Conservation (phyloP, 257 asterid genomes). For the Plectranthus barbatus region DNA sequence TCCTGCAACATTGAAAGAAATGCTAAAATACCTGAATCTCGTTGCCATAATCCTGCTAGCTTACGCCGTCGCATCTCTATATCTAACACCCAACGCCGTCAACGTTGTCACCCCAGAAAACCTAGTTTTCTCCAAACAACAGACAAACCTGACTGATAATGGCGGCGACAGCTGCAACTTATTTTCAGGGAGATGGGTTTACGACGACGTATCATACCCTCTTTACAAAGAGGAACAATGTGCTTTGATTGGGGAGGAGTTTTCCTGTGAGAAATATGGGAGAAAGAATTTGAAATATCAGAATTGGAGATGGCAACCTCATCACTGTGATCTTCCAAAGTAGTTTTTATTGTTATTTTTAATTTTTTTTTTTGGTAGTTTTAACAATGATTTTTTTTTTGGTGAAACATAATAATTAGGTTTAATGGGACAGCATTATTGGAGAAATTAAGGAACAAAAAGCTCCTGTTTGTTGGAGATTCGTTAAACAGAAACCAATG, state of each 20-base stretch:
- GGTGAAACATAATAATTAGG: neutral
- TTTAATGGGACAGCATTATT: constrained; percentile 36
- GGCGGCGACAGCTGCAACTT: too few species aligned
- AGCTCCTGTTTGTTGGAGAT: constrained; percentile 56
- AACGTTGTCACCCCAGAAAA: neutral
- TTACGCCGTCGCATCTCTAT: neutral
- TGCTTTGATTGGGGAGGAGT: constrained; percentile 22
- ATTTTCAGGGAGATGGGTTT: too few species aligned
- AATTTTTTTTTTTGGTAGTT: neutral
- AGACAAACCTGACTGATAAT: neutral
- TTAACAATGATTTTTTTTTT: too few species aligned
- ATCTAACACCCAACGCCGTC: neutral
- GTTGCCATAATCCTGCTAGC: neutral
- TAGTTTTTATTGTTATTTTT: neutral
- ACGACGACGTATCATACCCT: too few species aligned
- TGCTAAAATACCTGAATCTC: neutral
- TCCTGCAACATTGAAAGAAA: neutral
- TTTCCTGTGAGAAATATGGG: constrained; percentile 31
- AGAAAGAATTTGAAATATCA: too few species aligned
- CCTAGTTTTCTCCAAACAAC: neutral
- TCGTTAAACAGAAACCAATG: constrained; percentile 57
- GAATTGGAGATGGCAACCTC: too few species aligned
- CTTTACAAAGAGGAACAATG: too few species aligned
- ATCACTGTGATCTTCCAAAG: constrained; percentile 54
- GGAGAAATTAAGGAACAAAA: constrained; percentile 55